These are phyloP conservation scores for Skeletonema costatum DNA, from an alignment of 108 stramenopile genomes.

Conservation along the genomic window DNA sequence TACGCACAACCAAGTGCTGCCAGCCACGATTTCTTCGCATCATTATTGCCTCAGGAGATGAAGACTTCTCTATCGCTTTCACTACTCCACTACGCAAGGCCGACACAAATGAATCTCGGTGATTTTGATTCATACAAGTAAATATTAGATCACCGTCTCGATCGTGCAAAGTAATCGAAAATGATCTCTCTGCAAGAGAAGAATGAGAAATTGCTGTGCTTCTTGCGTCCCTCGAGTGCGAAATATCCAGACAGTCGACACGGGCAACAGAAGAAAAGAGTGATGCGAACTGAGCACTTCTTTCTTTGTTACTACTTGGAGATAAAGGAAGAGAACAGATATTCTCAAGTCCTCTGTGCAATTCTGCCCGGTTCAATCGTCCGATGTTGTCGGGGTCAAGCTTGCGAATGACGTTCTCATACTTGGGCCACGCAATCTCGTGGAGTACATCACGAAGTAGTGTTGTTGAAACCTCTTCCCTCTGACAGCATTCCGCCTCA, in stretches of 20 bases:
- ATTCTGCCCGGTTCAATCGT: not conserved
- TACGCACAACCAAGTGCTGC: not conserved
- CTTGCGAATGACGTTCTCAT: not conserved
- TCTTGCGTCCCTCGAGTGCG: not conserved
- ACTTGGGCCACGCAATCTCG: not conserved
- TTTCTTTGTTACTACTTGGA: not conserved
- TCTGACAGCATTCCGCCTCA: not conserved
- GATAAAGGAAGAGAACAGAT: not conserved
- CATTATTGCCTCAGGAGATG: not conserved
- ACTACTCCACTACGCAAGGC: not conserved
- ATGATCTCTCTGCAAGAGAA: not conserved
- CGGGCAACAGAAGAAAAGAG: not conserved
- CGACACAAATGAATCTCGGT: not conserved
- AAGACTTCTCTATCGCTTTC: not conserved
- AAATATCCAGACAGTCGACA: not conserved
- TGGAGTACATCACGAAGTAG: not conserved
- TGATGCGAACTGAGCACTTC: not conserved
- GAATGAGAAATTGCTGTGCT: not conserved
- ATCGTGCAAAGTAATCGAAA: not conserved
- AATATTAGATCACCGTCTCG: not conserved
- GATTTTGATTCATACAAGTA: not conserved
- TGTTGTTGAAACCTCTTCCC: not conserved
- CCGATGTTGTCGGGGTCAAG: not conserved
- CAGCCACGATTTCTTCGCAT: not conserved
- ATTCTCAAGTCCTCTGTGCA: not conserved